phyloP scores from a whole-genome alignment of 2,329 filamentous ascomycete species.

The Decorospora gaudefroyi region DNA sequence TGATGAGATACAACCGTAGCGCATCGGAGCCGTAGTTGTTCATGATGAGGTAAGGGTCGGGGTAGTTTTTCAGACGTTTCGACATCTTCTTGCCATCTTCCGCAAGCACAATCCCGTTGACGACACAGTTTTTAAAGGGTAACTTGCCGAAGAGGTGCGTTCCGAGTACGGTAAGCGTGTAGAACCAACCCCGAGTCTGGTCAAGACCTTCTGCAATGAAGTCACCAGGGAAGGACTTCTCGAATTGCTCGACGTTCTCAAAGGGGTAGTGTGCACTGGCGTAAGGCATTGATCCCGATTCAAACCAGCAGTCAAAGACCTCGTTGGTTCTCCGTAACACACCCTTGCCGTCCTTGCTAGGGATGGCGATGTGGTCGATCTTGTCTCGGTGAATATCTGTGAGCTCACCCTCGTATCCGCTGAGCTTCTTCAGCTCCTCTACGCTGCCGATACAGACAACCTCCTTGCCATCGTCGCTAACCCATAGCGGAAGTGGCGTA shows the following conservation, averaged over 20 bases:
- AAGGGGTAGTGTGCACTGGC: conserved; percentile 91
- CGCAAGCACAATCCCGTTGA: conserved; percentile 90
- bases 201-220: conserved; percentile 94
- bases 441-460: conserved; percentile 84
- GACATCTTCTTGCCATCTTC: conserved; percentile 99
- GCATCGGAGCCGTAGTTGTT: conserved; percentile 89
- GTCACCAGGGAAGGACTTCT: conserved; percentile 82
- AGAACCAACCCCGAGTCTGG: conserved; percentile 96
- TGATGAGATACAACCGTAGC: conserved; percentile 92
- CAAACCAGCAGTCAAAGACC: conserved; percentile 97
- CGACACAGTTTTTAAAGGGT: conserved; percentile 94
- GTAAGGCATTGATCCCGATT: conserved; percentile 95
- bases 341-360: conserved; percentile 84
- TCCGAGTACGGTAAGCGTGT: conserved; percentile 85
- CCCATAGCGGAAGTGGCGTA: conserved; percentile 89
- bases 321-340: conserved; percentile 79
- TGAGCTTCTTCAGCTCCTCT: conserved; percentile 80
- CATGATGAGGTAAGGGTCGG: conserved; percentile 82
- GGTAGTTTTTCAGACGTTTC: conserved; percentile 95
- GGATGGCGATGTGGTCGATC: conserved; percentile 92
- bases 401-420: conserved; percentile 81
- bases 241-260: conserved; percentile 80
- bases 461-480: conserved; percentile 86
- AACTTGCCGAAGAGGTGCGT: conserved; percentile 83
- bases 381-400: conserved; percentile 89